Evolutionary conservation across 2,329 filamentous ascomycete species (phyloP).

Genomic region (Helminthosporium solani): DNA sequence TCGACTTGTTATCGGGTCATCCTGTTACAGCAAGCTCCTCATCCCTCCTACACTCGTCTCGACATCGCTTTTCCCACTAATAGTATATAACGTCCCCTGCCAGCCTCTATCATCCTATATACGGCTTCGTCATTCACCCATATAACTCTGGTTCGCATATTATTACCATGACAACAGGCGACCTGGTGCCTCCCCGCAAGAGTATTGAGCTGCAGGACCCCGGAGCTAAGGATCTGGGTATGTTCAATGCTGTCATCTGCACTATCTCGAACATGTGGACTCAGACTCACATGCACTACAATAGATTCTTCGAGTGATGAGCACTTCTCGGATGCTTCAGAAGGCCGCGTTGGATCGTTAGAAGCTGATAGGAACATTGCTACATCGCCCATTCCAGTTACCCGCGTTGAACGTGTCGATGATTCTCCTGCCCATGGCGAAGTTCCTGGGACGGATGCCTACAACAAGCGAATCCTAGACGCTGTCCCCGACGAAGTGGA

Average conservation of each 20-base stretch:
- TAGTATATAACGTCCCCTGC: neutral
- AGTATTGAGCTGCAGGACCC: slow-evolving; percentile 58
- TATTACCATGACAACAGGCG: slow-evolving; percentile 38
- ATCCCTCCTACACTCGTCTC: neutral
- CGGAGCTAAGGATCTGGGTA: slow-evolving; percentile 58
- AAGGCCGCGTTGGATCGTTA: slow-evolving; percentile 49
- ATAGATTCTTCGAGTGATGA: slow-evolving; percentile 56
- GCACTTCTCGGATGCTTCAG: slow-evolving; percentile 66
- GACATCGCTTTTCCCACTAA: neutral
- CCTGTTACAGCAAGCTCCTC: neutral
- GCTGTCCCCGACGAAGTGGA: slow-evolving; percentile 66
- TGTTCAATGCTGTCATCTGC: slow-evolving; percentile 12
- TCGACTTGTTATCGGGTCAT: neutral
- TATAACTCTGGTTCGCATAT: neutral
- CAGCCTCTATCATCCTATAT: neutral
- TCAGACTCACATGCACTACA: slow-evolving; percentile 16
- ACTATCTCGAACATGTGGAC: neutral
- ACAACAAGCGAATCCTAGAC: slow-evolving; percentile 58
- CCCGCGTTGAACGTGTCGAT: slow-evolving; percentile 65
- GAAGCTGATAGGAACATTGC: slow-evolving; percentile 41
- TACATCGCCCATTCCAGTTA: slow-evolving; percentile 59
- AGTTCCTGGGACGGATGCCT: slow-evolving; percentile 61
- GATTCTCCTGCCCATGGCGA: slow-evolving; percentile 60
- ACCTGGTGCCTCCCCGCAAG: slow-evolving; percentile 56
- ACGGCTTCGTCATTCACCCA: neutral